Conservation (phyloP, 169 alveolate genomes). For the Eimeria sp. region DNA sequence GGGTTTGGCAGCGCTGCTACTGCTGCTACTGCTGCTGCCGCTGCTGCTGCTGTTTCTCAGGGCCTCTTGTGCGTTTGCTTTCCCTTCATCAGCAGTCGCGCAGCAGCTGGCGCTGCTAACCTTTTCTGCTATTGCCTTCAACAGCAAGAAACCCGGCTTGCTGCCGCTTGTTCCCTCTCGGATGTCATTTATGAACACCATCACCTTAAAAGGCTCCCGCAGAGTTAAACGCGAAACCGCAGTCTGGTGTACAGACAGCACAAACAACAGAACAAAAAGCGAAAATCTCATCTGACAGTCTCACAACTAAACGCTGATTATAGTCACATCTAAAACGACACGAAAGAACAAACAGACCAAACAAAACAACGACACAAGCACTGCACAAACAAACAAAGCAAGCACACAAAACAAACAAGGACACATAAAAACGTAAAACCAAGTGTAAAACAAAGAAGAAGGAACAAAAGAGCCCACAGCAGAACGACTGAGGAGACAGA, state of each 20-base stretch:
- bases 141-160: slow-evolving; percentile 85
- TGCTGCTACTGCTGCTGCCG: slow-evolving; percentile 4
- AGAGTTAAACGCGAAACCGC: slow-evolving; percentile 85
- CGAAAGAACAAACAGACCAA: neutral
- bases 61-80: too few species aligned
- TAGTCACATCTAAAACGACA: neutral
- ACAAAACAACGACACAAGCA: neutral
- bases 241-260: slow-evolving; percentile 40
- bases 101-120: neutral
- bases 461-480: neutral
- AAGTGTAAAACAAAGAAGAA: too few species aligned
- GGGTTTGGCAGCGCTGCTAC: neutral
- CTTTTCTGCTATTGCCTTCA: slow-evolving; percentile 60
- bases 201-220: slow-evolving; percentile 9
- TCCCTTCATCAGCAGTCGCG: neutral
- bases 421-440: neutral
- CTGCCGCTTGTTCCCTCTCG: slow-evolving; percentile 86
- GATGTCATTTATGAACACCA: slow-evolving; percentile 84
- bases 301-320: neutral
- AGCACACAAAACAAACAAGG: neutral
- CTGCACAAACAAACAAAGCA: neutral
- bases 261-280: neutral
- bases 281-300: neutral
- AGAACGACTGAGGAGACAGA: neutral
- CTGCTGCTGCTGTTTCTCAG: neutral